Evolutionary conservation across 2,329 filamentous ascomycete species (phyloP).

Genomic region (Trichophyton simii): DNA sequence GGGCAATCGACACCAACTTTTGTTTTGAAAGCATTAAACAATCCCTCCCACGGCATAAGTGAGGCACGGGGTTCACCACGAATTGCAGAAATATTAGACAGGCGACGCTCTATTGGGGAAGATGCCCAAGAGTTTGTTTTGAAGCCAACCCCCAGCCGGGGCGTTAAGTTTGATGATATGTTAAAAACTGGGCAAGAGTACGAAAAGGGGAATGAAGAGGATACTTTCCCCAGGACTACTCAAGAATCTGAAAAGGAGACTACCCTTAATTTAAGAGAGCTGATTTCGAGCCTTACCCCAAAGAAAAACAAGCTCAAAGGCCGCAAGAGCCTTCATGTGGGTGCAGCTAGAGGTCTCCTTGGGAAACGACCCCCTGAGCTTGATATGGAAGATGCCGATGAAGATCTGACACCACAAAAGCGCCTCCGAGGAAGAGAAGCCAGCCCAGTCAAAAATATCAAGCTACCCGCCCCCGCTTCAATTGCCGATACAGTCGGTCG

Average conservation of each 20-base stretch:
- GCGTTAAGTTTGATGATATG: slow-evolving; percentile 55
- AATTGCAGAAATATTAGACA: slow-evolving; percentile 57
- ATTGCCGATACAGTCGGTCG: slow-evolving; percentile 55
- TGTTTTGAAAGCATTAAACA: slow-evolving; percentile 48
- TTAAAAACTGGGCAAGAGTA: slow-evolving; percentile 50
- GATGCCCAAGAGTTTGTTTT: slow-evolving; percentile 52
- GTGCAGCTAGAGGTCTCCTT: slow-evolving; percentile 58
- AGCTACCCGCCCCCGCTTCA: slow-evolving; percentile 55
- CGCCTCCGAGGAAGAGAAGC: slow-evolving; percentile 57
- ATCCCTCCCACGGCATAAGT: slow-evolving; percentile 58
- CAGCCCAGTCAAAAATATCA: slow-evolving; percentile 65
- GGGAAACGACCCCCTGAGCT: slow-evolving; percentile 63
- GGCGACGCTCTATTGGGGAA: slow-evolving; percentile 59
- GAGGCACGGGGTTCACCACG: slow-evolving; percentile 63
- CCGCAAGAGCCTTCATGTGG: slow-evolving; percentile 65
- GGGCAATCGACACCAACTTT: slow-evolving; percentile 51
- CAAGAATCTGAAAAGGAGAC: slow-evolving; percentile 48
- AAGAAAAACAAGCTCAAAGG: slow-evolving; percentile 56
- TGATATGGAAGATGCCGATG: slow-evolving; percentile 48
- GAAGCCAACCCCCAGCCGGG: slow-evolving; percentile 27
- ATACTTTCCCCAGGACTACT: slow-evolving; percentile 33
- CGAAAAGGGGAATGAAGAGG: slow-evolving; percentile 48
- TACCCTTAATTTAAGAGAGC: slow-evolving; percentile 57
- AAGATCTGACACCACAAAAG: slow-evolving; percentile 51
- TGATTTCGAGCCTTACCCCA: slow-evolving; percentile 66